Conservation (phyloP, 768 basidiomycete species). For the Leucocoprinus birnbaumii region DNA sequence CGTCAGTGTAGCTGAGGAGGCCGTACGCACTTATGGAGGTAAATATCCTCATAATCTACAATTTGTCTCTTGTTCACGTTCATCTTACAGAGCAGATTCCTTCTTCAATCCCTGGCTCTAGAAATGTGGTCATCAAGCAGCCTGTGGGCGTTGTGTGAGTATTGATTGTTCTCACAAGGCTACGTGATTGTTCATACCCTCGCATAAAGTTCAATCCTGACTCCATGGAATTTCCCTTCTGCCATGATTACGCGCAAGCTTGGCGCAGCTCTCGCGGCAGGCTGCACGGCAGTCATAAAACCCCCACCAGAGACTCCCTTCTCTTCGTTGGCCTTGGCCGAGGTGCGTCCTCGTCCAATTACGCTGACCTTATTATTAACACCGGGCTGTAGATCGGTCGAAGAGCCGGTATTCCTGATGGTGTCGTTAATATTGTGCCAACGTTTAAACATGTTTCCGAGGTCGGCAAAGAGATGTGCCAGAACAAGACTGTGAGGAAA, state of each 20-base stretch:
- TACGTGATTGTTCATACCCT: background rate
- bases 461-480: constrained; percentile 94
- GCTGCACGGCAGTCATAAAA: constrained; percentile 95
- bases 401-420: constrained; percentile 91
- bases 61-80: background rate
- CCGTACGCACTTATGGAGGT: constrained; percentile 90
- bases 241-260: constrained; percentile 94
- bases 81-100: constrained; percentile 72
- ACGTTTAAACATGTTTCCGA: constrained; percentile 80
- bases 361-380: background rate
- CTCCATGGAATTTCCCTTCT: constrained; percentile 93
- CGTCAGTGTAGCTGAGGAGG: constrained; percentile 72
- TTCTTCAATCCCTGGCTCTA: constrained; percentile 58
- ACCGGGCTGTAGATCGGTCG: constrained; percentile 58
- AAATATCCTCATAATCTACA: constrained; percentile 15
- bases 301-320: constrained; percentile 95
- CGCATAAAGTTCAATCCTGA: constrained; percentile 62
- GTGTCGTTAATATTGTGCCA: constrained; percentile 93
- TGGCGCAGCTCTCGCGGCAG: constrained; percentile 87
- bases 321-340: constrained; percentile 87
- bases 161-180: background rate
- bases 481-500: constrained; percentile 83
- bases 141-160: constrained; percentile 67
- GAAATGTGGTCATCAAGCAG: constrained; percentile 92
- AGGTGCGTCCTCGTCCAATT: constrained; percentile 44